A percentile compares a stretch with the other conserved stretches of the same genome.
Conservation (phyloP, 2,329 filamentous ascomycete species). For the Diaporthe eres region DNA sequence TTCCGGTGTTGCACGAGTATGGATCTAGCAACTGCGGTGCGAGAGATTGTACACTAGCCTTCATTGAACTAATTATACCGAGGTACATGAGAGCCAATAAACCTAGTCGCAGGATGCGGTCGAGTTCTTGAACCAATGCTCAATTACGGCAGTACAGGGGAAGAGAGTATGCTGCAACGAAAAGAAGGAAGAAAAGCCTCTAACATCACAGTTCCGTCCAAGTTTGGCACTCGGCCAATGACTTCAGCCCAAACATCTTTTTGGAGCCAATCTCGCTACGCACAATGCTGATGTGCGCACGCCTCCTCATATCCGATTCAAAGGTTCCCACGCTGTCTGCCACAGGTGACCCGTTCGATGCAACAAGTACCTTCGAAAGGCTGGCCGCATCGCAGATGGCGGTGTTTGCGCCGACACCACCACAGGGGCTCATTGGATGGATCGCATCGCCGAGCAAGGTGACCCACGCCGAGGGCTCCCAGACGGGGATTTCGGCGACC, state of each 20-base stretch:
- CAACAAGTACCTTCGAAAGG: neutral
- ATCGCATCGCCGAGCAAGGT: constrained; percentile 6
- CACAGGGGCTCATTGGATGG: constrained; percentile 8
- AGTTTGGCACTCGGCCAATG: neutral
- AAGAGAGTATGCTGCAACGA: neutral
- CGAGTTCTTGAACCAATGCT: neutral
- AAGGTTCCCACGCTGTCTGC: neutral
- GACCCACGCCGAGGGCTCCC: constrained; percentile 1
- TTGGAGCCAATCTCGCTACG: constrained; percentile 12
- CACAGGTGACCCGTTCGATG: neutral
- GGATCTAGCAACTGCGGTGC: neutral
- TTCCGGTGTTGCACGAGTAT: neutral
- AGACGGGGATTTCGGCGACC: neutral
- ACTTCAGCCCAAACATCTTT: constrained; percentile 6
- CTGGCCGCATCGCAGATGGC: constrained; percentile 12
- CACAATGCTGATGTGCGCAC: constrained; percentile 4
- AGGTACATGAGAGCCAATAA: neutral
- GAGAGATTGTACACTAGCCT: neutral
- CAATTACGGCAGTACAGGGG: neutral
- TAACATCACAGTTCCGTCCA: neutral
- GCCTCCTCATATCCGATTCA: neutral
- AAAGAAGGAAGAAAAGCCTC: neutral
- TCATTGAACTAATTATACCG: neutral
- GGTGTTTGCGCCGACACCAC: constrained; percentile 11
- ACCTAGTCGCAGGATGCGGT: neutral